Evolutionary conservation across 2,329 filamentous ascomycete genomes (phyloP).

Genomic region (Ceratocystis cacaofunesta): DNA sequence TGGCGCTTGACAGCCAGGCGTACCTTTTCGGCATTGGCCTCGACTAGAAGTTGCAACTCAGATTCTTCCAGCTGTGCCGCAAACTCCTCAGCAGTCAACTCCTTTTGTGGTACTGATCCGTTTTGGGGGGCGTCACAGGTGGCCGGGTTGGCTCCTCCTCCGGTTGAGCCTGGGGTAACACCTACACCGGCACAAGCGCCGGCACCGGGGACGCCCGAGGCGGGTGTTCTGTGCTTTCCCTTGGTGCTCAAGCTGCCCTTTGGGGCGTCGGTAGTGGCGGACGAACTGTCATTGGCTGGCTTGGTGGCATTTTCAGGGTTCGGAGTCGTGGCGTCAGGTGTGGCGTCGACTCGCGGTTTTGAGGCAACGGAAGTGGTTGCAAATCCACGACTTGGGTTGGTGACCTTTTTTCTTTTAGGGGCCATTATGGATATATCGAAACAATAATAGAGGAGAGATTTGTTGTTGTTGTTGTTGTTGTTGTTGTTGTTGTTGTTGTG

Average conservation of each 20-base stretch:
- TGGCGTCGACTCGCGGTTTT: slow-evolving; percentile 53
- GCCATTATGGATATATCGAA: slow-evolving; percentile 39
- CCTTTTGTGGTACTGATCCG: slow-evolving; percentile 23
- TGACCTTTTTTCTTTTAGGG: slow-evolving; percentile 81
- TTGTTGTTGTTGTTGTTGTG: background rate
- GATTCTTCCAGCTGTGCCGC: slow-evolving; percentile 78
- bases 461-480: background rate
- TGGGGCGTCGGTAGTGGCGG: background rate
- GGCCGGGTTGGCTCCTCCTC: background rate
- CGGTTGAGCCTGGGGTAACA: background rate
- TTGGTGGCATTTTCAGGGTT: slow-evolving; percentile 8
- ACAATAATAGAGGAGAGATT: background rate
- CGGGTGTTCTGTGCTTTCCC: slow-evolving; percentile 4
- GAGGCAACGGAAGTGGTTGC: slow-evolving; percentile 86
- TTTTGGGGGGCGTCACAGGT: background rate
- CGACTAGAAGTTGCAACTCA: slow-evolving; percentile 76
- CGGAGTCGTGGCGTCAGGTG: slow-evolving; percentile 24
- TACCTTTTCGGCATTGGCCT: slow-evolving; percentile 66
- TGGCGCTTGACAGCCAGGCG: slow-evolving; percentile 68
- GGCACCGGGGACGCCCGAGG: background rate
- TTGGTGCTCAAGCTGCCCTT: slow-evolving; percentile 19
- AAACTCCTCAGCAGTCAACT: slow-evolving; percentile 71
- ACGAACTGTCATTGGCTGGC: slow-evolving; percentile 13
- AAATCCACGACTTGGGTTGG: slow-evolving; percentile 78
- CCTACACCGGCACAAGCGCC: background rate